Conservation (phyloP, 371 early-diverging fungal species). For the Sporodiniella umbellata region DNA sequence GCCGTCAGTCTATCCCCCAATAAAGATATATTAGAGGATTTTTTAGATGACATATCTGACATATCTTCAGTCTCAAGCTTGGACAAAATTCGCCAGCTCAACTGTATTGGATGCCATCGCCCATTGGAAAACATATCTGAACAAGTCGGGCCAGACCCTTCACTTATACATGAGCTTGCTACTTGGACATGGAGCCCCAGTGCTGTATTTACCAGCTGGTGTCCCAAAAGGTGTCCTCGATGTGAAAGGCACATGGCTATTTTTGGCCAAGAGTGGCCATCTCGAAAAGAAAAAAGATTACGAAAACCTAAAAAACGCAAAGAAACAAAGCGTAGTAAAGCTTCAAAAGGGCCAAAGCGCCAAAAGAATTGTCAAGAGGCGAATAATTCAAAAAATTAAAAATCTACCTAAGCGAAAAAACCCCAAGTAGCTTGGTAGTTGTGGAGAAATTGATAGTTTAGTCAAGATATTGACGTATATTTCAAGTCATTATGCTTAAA, state of each 20-base stretch:
- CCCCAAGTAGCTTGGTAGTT: too few species aligned
- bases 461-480: too few species aligned
- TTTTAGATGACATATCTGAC: constrained; percentile 42
- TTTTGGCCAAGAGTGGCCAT: constrained; percentile 46
- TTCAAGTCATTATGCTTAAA: too few species aligned
- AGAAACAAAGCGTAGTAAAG: constrained; percentile 5
- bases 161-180: constrained; percentile 29
- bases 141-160: constrained; percentile 19
- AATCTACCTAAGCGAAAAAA: too few species aligned
- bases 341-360: too few species aligned
- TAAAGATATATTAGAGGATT: constrained; percentile 20
- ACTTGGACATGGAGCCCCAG: constrained; percentile 55
- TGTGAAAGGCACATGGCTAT: constrained; percentile 44
- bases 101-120: constrained; percentile 33
- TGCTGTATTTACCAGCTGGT: constrained; percentile 42
- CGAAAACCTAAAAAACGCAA: constrained; percentile 4
- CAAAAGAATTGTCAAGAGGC: too few species aligned
- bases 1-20: constrained; percentile 38
- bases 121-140: constrained; percentile 34
- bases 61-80: constrained; percentile 31
- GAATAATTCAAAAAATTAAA: too few species aligned
- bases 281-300: not conserved
- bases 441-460: too few species aligned
- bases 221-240: constrained; percentile 40
- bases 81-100: constrained; percentile 1